Evolutionary conservation across 176 grass and related monocot species (phyloP), one percentile per base, ranked within the genome.

Genomic region (Luzula sylvatica): DNA sequence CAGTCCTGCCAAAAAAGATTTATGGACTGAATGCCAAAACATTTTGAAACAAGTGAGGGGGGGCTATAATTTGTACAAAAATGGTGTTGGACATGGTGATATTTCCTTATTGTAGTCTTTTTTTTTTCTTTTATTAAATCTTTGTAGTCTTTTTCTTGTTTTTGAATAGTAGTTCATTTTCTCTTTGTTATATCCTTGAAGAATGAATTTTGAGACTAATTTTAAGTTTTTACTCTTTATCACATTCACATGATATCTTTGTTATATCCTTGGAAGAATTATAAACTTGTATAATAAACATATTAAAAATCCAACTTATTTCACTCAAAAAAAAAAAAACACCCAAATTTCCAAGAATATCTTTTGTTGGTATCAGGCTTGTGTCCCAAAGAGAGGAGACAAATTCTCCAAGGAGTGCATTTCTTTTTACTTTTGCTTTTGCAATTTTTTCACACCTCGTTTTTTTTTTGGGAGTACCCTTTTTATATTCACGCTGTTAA

Each of bases 1-100:
- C 89, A 2, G 76, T 63, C 49, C 80, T 95, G 30, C 89, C 83
- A 4, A 68, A 52, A 48, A 82, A 65, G 73, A 58, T 95, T 65
- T 53, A 70, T 75, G 66, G 82, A 87, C 53, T 94, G 52, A 64
- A 44, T 64, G 60, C 60, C 43, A 64, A 26, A 64, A 20, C 60
- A 47, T 64, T 64, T 64, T 64, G 43, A 64, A 64, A 49, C 60
- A 20, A 64, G 8, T 30, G 6, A 24, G 39, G 23, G 60, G 43
- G 60, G 23, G 60, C 47, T n/a, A n/a, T n/a, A n/a, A n/a, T n/a
- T n/a, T n/a, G n/a, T n/a, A n/a, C n/a, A n/a, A n/a, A n/a, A n/a
- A n/a, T n/a, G n/a, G n/a, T n/a, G n/a, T n/a, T 64, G 47, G 59
- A 64, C 21, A 64, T 64, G 43, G 60, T 64, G 47, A 64, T 47